Evolutionary conservation across 140 eudicot genomes (phyloP).

Genomic region (Oenanthe javanica): DNA sequence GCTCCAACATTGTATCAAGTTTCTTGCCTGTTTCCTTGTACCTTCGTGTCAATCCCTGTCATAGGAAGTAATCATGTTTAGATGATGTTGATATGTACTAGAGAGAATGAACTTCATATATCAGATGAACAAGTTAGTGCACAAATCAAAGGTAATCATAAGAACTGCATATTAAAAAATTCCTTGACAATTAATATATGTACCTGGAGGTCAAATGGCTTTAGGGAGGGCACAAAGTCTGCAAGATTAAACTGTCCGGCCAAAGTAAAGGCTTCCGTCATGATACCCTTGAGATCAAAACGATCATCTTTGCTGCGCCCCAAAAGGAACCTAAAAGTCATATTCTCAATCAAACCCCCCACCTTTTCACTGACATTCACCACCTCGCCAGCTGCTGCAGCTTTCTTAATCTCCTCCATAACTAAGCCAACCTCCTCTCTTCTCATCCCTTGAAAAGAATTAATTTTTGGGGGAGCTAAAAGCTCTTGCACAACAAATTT

Average conservation of each 20-base stretch:
- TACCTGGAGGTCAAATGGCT: conserved; percentile 1
- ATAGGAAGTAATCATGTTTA: background rate
- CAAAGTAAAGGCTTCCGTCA: background rate
- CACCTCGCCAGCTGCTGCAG: background rate
- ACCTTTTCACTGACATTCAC: background rate
- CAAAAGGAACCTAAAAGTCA: background rate
- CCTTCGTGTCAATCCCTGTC: conserved; percentile 1
- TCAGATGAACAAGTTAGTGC: no score
- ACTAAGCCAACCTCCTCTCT: background rate
- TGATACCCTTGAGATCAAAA: background rate
- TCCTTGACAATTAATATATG: background rate
- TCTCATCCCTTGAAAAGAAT: background rate
- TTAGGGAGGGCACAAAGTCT: background rate
- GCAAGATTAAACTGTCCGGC: background rate
- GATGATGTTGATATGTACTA: background rate
- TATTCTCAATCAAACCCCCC: background rate
- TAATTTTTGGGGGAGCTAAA: background rate
- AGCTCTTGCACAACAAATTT: background rate
- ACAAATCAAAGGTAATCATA: no score
- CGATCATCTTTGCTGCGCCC: conserved; percentile 2
- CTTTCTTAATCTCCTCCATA: background rate
- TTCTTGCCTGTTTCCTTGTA: background rate
- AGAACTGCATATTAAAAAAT: no score
- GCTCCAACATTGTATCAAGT: conserved; percentile 1
- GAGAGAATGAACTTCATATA: no score